Evolutionary conservation across 805 yeast genomes (phyloP), one percentile per base, ranked within the genome.

Genomic region (Nakazawaea siamensis): DNA sequence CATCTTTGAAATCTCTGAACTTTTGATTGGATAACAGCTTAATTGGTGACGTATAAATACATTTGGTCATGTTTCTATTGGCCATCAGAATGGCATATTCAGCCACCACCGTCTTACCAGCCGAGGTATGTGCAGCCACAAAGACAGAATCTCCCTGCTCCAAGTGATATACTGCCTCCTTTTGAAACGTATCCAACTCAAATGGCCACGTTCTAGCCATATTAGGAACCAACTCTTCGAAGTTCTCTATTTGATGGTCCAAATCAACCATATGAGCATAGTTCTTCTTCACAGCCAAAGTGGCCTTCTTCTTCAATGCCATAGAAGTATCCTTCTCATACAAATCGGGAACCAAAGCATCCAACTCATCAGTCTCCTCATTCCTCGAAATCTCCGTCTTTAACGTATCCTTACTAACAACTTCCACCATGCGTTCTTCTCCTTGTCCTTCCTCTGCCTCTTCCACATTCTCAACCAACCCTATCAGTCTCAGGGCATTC

Each of bases 81-180:
- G 97, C 94, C 95, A 90, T 80, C 3, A 97, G 95, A 55, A 90
- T 92, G 3, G 97, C 97, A 53, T 90, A 90, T 54, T 90, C 98
- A 0, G 98, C 98, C 18, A 92, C 95, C 3, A 90, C 98, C 0
- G 98, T 90, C 52, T 90, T 90, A 59, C 98, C 98, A 0, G 98
- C 98, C 3, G 97, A 90, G 0, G 98, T 90, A 56, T 90, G 98
- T 0, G 99, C 99, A 3, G 97, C 97, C 3, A 92, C 95, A 58
- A 92, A 92, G 3, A 92, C 99, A 6, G 97, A 90, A 51, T 92
- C 98, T 25, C 97, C 97, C 56, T 87, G 95, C 51, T 92, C 99
- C 41, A 92, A 64, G 57, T 88, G 97, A 51, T 83, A 92, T 0
- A 92, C 82, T 0, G 99, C 98, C 58, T 92, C 97, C 51, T 92